phyloP scores from a whole-genome alignment of 2,329 filamentous ascomycete species.

The Xylaria digitata region DNA sequence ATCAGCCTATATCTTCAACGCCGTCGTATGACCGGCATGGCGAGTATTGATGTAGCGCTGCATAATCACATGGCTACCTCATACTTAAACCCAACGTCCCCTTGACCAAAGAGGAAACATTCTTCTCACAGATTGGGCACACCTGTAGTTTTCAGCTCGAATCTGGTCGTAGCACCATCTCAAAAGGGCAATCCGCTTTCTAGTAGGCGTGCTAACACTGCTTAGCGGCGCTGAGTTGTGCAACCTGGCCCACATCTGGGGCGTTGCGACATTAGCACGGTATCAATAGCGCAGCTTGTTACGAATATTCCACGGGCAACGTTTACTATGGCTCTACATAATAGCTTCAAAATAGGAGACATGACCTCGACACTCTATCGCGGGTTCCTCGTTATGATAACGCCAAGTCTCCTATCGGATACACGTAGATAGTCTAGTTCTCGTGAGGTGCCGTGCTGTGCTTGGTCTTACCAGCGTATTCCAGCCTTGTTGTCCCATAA shows the following conservation, averaged over 20 bases:
- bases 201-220: not conserved
- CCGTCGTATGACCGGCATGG: no score
- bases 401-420: not conserved
- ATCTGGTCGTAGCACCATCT: no score
- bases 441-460: not conserved
- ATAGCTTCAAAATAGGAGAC: not conserved
- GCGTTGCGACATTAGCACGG: not conserved
- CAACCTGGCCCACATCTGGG: slow-evolving; percentile 6
- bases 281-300: not conserved
- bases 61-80: no score
- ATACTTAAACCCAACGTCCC: no score
- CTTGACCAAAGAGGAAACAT: not conserved
- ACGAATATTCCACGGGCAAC: not conserved
- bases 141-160: slow-evolving; percentile 8
- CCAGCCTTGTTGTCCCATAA: not conserved
- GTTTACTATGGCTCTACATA: no score
- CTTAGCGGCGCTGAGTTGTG: slow-evolving; percentile 3
- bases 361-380: not conserved
- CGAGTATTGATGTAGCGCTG: no score
- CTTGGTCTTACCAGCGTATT: not conserved
- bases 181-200: no score
- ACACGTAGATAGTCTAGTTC: not conserved
- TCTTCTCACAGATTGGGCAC: not conserved
- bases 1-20: no score
- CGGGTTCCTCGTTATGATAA: not conserved